Evolutionary conservation across 495 filamentous ascomycete genomes (phyloP).

Genomic region (Podospora pseudocomata): DNA sequence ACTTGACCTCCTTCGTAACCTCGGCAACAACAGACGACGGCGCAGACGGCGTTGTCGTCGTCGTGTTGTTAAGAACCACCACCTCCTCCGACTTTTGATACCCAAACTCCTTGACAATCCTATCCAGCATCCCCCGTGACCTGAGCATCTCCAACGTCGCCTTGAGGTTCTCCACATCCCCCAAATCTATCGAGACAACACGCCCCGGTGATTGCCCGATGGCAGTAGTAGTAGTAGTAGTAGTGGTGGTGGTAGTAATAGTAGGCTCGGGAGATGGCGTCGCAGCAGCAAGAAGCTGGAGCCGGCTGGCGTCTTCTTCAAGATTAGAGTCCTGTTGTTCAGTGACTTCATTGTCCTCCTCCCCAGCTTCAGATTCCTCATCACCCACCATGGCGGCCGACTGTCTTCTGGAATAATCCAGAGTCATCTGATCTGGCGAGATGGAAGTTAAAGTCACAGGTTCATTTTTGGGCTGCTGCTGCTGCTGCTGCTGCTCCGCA

Average conservation of each 20-base stretch:
- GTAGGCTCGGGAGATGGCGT: background rate
- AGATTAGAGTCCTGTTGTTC: background rate
- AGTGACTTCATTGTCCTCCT: slow-evolving; percentile 13
- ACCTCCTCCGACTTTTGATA: slow-evolving; percentile 28
- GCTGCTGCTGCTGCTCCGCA: background rate
- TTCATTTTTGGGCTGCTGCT: slow-evolving; percentile 6
- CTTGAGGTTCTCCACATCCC: slow-evolving; percentile 22
- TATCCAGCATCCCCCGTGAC: slow-evolving; percentile 20
- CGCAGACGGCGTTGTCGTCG: background rate
- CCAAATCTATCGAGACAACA: slow-evolving; percentile 12
- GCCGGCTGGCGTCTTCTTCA: background rate
- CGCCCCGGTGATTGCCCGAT: background rate
- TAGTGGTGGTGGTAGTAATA: no score
- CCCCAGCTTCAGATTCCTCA: slow-evolving; percentile 9
- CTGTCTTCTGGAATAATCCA: slow-evolving; percentile 5
- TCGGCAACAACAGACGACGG: slow-evolving; percentile 8
- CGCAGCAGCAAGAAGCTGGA: background rate
- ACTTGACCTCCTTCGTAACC: slow-evolving; percentile 32
- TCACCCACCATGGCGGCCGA: background rate
- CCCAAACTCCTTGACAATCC: slow-evolving; percentile 33
- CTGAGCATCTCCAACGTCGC: slow-evolving; percentile 13
- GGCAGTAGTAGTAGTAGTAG: background rate
- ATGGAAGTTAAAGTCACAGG: background rate
- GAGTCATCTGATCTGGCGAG: background rate
- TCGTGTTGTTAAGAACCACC: slow-evolving; percentile 3